Conservation (phyloP, 768 basidiomycete species). For the Rhodotorula paludigena region DNA sequence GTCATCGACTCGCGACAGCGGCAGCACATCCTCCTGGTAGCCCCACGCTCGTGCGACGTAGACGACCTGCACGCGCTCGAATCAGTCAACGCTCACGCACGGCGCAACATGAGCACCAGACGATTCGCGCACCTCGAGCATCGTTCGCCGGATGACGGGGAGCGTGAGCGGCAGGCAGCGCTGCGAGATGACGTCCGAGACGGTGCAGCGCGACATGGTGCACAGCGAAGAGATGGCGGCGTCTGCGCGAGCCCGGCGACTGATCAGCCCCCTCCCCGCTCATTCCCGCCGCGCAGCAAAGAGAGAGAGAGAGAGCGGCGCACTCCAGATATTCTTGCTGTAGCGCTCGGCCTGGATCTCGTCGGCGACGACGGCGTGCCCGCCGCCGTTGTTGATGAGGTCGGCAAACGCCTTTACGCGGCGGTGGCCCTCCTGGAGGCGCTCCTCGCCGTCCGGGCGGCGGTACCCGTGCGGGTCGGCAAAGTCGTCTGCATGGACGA, state of each 20-base stretch:
- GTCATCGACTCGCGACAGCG: slow-evolving; percentile 27
- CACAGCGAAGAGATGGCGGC: slow-evolving; percentile 29
- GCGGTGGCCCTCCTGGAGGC: slow-evolving; percentile 19
- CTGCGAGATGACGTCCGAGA: slow-evolving; percentile 17
- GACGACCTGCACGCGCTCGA: slow-evolving; percentile 5
- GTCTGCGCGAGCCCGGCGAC: not conserved
- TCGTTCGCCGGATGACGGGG: slow-evolving; percentile 20
- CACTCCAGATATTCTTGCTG: slow-evolving; percentile 25
- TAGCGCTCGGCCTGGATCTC: slow-evolving; percentile 30
- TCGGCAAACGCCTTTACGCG: slow-evolving; percentile 22
- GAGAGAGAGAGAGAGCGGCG: not conserved
- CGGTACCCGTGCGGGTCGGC: slow-evolving; percentile 34
- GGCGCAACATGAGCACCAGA: not conserved
- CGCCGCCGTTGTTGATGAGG: slow-evolving; percentile 30
- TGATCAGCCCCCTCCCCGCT: not conserved
- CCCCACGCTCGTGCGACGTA: slow-evolving; percentile 37
- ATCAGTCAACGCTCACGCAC: too few relatives aligned
- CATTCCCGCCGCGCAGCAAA: not conserved
- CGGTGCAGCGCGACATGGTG: slow-evolving; percentile 25
- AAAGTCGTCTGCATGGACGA: not conserved
- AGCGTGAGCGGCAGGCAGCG: slow-evolving; percentile 32
- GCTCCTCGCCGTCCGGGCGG: slow-evolving; percentile 1
- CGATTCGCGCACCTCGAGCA: slow-evolving; percentile 20
- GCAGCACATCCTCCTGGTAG: slow-evolving; percentile 25
- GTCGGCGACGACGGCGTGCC: slow-evolving; percentile 7